Base-by-base conservation (phyloP, 306 rosid species). In the Begonia peltatifolia region DNA sequence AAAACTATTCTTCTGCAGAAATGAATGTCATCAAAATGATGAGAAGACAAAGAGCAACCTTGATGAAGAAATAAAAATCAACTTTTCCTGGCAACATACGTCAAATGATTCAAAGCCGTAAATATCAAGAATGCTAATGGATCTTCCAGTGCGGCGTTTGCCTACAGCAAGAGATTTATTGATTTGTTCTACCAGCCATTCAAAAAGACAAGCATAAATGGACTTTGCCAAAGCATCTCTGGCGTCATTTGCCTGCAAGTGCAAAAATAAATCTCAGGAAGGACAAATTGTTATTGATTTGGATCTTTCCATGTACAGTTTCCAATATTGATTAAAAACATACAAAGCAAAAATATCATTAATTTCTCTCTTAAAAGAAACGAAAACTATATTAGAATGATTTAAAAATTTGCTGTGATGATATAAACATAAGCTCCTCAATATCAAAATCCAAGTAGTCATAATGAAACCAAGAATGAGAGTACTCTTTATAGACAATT, bases 151-250 rank as follows among this genome's bases (percentile, higher is more conserved):
- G 63, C 87, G 78, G 36, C 99, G 78, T 72, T 90, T 90, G 62
- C 99, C 99, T 65, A 86, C 99, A 38, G 87, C 93, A 66, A 90
- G 99, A 46, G 99, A 90, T 74, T 83, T 83, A 79, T 90, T 90
- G 53, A 90, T 90, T 75, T 90, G 99, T 64, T 86, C 94, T 50
- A 90, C 92, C 78, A 90, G 63, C 99, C 99, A 90, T 57, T 90
- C 99, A 75, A 86, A 90, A 59, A 90, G 60, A 63, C 88, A 83
- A 41, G 96, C 82, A 66, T 90, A 90, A 53, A 90, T 76, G 60
- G 95, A 90, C 81, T 90, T 90, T 9, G 99, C 94, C 84, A 90
- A 78, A 69, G 99, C 99, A 79, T 90, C 99, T 69, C 99, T 81
- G 0, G 99, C 81, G 68, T 86, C 99, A 59, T 68, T 66, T 38